Evolutionary conservation across 2,329 filamentous ascomycete species (phyloP).

Genomic region (Arthrobotrys megalospora): DNA sequence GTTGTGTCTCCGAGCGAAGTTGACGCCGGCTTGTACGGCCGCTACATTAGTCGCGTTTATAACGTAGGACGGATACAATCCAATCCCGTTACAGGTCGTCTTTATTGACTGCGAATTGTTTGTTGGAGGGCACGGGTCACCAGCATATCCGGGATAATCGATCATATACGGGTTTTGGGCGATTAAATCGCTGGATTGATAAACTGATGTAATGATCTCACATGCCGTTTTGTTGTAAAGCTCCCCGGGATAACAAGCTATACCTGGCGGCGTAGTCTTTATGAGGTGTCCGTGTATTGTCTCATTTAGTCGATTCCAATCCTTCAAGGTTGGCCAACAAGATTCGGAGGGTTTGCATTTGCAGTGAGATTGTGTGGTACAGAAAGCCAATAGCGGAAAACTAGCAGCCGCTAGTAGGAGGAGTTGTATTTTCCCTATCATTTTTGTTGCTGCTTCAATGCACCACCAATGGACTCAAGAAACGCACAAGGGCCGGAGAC

Average conservation of each 20-base stretch:
- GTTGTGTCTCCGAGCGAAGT: slow-evolving; percentile 70
- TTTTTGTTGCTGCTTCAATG: no score
- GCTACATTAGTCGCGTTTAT: slow-evolving; percentile 68
- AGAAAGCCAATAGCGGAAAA: neutral
- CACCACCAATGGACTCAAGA: no score
- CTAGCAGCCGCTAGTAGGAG: neutral
- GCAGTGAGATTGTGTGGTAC: slow-evolving; percentile 65
- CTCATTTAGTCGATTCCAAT: slow-evolving; percentile 72
- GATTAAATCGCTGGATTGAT: neutral
- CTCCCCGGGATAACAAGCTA: slow-evolving; percentile 70
- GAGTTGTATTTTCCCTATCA: neutral
- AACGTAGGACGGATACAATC: slow-evolving; percentile 69
- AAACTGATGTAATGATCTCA: neutral
- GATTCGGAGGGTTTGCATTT: slow-evolving; percentile 72
- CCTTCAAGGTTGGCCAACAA: slow-evolving; percentile 71
- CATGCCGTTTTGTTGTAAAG: slow-evolving; percentile 7
- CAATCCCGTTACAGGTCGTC: slow-evolving; percentile 66
- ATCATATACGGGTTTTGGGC: slow-evolving; percentile 1
- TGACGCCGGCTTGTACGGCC: slow-evolving; percentile 70
- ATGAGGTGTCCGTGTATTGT: slow-evolving; percentile 72
- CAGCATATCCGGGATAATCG: neutral
- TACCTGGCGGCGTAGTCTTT: slow-evolving; percentile 71
- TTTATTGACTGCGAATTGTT: slow-evolving; percentile 37
- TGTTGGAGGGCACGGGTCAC: slow-evolving; percentile 39
- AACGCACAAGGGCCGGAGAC: no score